These are phyloP conservation scores for Exophiala sideris DNA, from an alignment of 2,329 filamentous ascomycete genomes.

Conservation along the genomic window DNA sequence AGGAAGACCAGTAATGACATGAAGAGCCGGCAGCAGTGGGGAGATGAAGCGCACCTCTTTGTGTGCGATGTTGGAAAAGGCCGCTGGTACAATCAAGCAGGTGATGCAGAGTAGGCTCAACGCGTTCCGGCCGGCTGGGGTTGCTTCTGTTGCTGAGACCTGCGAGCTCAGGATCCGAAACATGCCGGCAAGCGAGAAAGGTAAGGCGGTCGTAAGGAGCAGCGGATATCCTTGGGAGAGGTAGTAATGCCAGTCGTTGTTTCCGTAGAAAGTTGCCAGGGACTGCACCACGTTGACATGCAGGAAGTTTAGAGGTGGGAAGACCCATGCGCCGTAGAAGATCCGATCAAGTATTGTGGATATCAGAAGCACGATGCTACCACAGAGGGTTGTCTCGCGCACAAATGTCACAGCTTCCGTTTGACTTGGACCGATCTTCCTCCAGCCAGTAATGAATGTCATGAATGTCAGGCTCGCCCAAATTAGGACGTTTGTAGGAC, in stretches of 20 bases:
- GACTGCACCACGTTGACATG: conserved; percentile 87
- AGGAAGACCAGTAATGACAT: conserved; percentile 70
- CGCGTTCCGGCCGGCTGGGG: conserved; percentile 8
- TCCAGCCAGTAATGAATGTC: conserved; percentile 13
- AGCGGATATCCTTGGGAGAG: conserved; percentile 84
- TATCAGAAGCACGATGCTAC: conserved; percentile 56
- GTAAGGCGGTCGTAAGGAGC: conserved; percentile 76
- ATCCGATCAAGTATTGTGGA: conserved; percentile 68
- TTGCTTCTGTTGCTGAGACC: conserved; percentile 12
- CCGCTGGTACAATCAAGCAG: conserved; percentile 57
- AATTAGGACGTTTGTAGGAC: conserved; percentile 84
- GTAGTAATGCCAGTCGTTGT: conserved; percentile 90
- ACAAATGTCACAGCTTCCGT: conserved; percentile 41
- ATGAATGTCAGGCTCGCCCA: conserved; percentile 64
- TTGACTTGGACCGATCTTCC: conserved; percentile 1
- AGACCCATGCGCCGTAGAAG: conserved; percentile 83
- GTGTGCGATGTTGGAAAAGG: conserved; percentile 78
- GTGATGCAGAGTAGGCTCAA: conserved; percentile 57
- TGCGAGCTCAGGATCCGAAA: conserved; percentile 44
- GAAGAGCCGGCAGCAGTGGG: conserved; percentile 81
- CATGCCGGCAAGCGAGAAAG: conserved; percentile 67
- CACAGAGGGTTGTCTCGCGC: conserved; percentile 63
- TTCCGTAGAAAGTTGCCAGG: conserved; percentile 87
- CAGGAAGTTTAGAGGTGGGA: conserved; percentile 82
- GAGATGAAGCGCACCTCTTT: conserved; percentile 98